Percentiles rank a stretch among this genome's conserved stretches.
Conservation (phyloP, 352 stramenopile species). For the Phytophthora tentaculata region DNA sequence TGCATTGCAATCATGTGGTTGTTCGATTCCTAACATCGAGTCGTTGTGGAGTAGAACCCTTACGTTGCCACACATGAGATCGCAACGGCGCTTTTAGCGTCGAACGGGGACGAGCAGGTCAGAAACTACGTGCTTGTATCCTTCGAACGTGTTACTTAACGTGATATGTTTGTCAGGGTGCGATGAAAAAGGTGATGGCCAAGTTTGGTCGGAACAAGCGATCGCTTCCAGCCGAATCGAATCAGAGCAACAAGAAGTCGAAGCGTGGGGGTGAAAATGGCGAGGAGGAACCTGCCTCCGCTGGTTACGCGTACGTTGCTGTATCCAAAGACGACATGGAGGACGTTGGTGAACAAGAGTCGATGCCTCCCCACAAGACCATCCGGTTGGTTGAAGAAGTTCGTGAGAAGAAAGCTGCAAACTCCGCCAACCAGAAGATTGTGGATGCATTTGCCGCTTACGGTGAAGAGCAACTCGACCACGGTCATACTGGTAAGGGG, state of each 20-base stretch:
- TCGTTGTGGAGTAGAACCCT: constrained; percentile 23
- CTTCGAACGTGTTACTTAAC: background rate
- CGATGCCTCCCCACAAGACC: constrained; percentile 64
- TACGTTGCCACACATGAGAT: constrained; percentile 32
- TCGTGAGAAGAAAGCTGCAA: constrained; percentile 46
- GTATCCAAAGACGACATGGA: constrained; percentile 16
- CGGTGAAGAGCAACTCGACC: constrained; percentile 59
- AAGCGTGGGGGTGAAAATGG: constrained; percentile 24
- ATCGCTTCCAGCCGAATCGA: constrained; percentile 6
- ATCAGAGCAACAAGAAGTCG: constrained; percentile 28
- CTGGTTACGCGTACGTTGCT: constrained; percentile 15
- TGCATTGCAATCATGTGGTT: background rate
- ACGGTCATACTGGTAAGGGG: constrained; percentile 77
- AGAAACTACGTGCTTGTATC: background rate
- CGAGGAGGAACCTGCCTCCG: background rate
- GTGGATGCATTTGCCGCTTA: constrained; percentile 78
- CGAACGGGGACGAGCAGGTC: constrained; percentile 39
- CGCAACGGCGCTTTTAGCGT: constrained; percentile 32
- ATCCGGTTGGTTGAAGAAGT: constrained; percentile 62
- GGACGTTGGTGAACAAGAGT: constrained; percentile 22
- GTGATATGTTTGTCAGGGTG: constrained; percentile 23
- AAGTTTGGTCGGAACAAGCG: constrained; percentile 41
- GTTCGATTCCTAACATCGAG: background rate
- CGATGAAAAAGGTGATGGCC: constrained; percentile 31
- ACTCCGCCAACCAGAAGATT: constrained; percentile 73